Evolutionary conservation across 805 yeast species (phyloP).

Genomic region (Kluyveromyces wickerhamii): DNA sequence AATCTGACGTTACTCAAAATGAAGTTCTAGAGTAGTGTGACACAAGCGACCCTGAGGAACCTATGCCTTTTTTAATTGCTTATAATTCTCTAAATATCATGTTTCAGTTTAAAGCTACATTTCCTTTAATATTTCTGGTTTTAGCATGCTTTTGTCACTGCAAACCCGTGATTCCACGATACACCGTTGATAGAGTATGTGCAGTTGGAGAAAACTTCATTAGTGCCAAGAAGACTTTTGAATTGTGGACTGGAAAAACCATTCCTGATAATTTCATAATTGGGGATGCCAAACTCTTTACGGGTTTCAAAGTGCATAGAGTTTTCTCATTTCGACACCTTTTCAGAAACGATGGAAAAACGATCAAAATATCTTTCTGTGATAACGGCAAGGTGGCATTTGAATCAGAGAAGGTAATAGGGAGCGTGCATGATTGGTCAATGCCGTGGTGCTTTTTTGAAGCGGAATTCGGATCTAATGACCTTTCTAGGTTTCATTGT

Average conservation of each 20-base stretch:
- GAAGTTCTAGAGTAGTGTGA: too few relatives aligned
- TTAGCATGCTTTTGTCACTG: too few relatives aligned
- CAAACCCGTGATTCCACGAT: constrained; percentile 7
- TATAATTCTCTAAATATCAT: too few relatives aligned
- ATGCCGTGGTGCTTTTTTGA: constrained; percentile 35
- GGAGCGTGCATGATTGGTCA: constrained; percentile 39
- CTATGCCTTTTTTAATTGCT: too few relatives aligned
- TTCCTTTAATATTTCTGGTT: too few relatives aligned
- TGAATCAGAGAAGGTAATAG: constrained; percentile 32
- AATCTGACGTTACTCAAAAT: too few relatives aligned
- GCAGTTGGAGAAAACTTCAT: constrained; percentile 11
- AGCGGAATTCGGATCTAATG: constrained; percentile 1
- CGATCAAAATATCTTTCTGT: constrained; percentile 44
- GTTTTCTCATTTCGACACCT: constrained; percentile 36
- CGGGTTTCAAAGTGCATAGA: constrained; percentile 50
- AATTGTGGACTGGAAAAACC: constrained; percentile 15
- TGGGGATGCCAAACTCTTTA: constrained; percentile 31
- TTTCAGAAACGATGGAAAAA: constrained; percentile 34
- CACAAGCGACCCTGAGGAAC: too few relatives aligned
- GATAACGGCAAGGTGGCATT: constrained; percentile 40
- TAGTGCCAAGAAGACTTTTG: constrained; percentile 11
- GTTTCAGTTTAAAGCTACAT: too few relatives aligned
- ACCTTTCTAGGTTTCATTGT: constrained; percentile 32
- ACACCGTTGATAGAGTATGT: constrained; percentile 19
- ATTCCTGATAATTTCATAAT: constrained; percentile 27